Base-by-base conservation (phyloP, 2,329 filamentous ascomycete genomes). In the Scedosporium boydii region DNA sequence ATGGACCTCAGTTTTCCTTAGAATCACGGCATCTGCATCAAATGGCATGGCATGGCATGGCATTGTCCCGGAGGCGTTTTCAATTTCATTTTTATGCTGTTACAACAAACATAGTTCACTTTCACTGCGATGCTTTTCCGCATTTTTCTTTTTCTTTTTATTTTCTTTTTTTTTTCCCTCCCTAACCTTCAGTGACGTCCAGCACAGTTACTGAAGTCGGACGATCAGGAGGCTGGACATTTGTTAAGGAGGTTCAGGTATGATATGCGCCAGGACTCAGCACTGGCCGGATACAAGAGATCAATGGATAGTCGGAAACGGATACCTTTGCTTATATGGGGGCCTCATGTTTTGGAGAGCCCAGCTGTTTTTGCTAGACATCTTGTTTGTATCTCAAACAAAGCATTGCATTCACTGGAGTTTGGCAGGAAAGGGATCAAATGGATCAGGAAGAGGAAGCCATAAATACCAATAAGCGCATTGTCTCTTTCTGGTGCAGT, bases 21-120 rank as follows among this genome's bases (percentile, higher is more conserved):
- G 42, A 26, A 55, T 51, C 59, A 60, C 64, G 63, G 63, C 63
- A 68, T 64, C 59, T 58, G 66, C 65, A 65, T 66, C 66, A 65
- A 66, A 66, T 65, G 69, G 67, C 69, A 72, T 68, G 41, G 67
- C 65, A 72, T 67, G 60, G 68, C 69, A 71, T 70, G 68, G 69
- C 62, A 64, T 66, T 55, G 51, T 38, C 70, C 72, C 72, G 71
- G 72, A 69, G 66, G 66, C 63, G 64, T 41, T 46, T 57, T 63
- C 57, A 27, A 34, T 26, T n/a, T 26, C 14, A 21, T 14, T 34
- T 26, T 42, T 18, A 29, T 6, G 21, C 57, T 26, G 38, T 29
- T 14, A 10, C 41, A 38, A 44, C 48, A 60, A 59, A 44, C 48
- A 27, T 34, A 21, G 21, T 26, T 58, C 23, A 34, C 41, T 51